These are phyloP conservation scores for Pisolithus marmoratus DNA, from an alignment of 768 basidiomycete genomes.

Conservation along the genomic window DNA sequence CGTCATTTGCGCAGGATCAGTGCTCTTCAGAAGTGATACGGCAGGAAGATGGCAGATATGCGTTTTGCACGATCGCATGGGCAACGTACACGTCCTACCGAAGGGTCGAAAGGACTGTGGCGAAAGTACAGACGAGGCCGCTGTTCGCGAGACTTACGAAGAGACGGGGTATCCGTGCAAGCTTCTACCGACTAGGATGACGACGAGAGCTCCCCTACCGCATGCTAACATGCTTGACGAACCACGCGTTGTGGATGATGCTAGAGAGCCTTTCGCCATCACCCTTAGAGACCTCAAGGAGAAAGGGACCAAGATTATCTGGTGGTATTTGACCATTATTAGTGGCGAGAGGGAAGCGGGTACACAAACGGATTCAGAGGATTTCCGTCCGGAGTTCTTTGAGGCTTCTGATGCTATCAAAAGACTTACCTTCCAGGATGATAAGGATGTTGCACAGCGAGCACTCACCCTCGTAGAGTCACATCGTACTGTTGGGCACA, in stretches of 20 bases:
- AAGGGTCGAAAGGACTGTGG: slow-evolving; percentile 59
- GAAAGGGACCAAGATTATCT: slow-evolving; percentile 40
- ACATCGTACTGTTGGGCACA: not conserved
- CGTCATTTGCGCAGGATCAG: slow-evolving; percentile 16
- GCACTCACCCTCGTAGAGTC: slow-evolving; percentile 33
- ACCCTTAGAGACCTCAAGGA: slow-evolving; percentile 22
- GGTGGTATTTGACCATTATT: slow-evolving; percentile 43
- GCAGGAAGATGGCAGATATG: slow-evolving; percentile 10
- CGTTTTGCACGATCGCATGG: slow-evolving; percentile 9
- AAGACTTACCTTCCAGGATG: slow-evolving; percentile 33
- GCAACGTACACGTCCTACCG: slow-evolving; percentile 38
- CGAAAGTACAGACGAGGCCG: slow-evolving; percentile 46
- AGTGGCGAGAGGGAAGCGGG: slow-evolving; percentile 32
- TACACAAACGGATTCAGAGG: slow-evolving; percentile 41
- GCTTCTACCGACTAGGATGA: slow-evolving; percentile 43
- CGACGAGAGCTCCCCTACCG: slow-evolving; percentile 49
- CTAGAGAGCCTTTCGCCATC: slow-evolving; percentile 34
- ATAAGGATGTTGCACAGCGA: slow-evolving; percentile 33
- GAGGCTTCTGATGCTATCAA: slow-evolving; percentile 30
- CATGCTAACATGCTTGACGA: slow-evolving; percentile 33
- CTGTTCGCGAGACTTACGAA: slow-evolving; percentile 58
- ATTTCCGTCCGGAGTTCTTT: slow-evolving; percentile 36
- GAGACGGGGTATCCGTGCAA: slow-evolving; percentile 58
- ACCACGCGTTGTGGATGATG: slow-evolving; percentile 11
- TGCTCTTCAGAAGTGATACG: slow-evolving; percentile 9